Conservation (phyloP, 495 filamentous ascomycete species). For the Aspergillus steynii region DNA sequence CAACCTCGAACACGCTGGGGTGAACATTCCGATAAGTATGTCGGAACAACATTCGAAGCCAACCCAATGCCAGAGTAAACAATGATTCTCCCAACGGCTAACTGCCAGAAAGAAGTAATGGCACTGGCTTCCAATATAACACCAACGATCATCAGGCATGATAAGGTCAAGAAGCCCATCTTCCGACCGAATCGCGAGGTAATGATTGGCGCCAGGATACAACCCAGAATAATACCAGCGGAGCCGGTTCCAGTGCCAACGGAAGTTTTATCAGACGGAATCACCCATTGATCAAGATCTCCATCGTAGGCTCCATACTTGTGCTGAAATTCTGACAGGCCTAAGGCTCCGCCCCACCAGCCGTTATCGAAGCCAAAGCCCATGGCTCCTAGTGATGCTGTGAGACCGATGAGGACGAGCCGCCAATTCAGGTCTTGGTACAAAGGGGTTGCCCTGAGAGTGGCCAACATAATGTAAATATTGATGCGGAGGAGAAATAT, state of each 20-base stretch:
- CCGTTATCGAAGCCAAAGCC: too few relatives aligned
- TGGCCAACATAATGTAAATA: too few relatives aligned
- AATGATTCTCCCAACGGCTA: slow-evolving; percentile 5
- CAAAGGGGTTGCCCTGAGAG: too few relatives aligned
- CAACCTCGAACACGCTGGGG: slow-evolving; percentile 7
- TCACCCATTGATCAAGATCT: background rate
- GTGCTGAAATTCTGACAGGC: background rate
- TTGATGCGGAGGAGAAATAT: too few relatives aligned
- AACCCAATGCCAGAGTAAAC: slow-evolving; percentile 11
- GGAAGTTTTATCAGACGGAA: slow-evolving; percentile 4
- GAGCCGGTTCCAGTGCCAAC: slow-evolving; percentile 7
- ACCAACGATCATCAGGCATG: background rate
- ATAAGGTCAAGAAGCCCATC: slow-evolving; percentile 1
- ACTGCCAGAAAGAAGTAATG: slow-evolving; percentile 2
- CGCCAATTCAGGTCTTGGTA: too few relatives aligned
- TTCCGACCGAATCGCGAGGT: slow-evolving; percentile 9
- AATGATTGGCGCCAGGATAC: slow-evolving; percentile 1
- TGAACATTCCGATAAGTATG: slow-evolving; percentile 8
- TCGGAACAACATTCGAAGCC: slow-evolving; percentile 9
- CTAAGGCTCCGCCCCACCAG: too few relatives aligned
- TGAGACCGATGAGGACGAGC: too few relatives aligned
- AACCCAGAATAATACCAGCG: slow-evolving; percentile 9
- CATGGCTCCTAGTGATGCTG: too few relatives aligned
- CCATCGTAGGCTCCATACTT: background rate
- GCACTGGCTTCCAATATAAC: slow-evolving; percentile 7